Evolutionary conservation across 2,329 filamentous ascomycete genomes (phyloP).

Genomic region (Aspergillus unguis): DNA sequence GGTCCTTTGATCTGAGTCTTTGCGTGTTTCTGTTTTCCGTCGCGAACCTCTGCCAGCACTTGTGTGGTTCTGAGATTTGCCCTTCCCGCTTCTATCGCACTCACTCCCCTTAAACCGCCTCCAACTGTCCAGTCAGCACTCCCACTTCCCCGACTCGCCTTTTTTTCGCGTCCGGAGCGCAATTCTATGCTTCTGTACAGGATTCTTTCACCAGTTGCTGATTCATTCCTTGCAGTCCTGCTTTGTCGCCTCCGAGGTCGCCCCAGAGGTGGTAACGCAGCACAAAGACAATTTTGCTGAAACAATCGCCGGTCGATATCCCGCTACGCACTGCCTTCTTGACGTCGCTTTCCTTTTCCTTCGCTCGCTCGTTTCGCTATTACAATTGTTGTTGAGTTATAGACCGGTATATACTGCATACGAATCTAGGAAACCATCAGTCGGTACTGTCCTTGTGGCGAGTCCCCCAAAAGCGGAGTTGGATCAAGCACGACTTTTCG

Average conservation of each 20-base stretch:
- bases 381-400: conserved; percentile 2
- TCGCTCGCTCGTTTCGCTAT: conserved; percentile 7
- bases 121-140: conserved; percentile 12
- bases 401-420: conserved; percentile 1
- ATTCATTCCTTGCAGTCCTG: conserved; percentile 4
- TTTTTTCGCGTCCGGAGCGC: conserved; percentile 9
- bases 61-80: conserved; percentile 21
- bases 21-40: conserved; percentile 8
- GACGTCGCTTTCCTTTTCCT: conserved; percentile 12
- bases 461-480: conserved; percentile 11
- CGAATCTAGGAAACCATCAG: not conserved
- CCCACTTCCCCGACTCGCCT: conserved; percentile 13
- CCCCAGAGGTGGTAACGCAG: conserved; percentile 13
- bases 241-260: conserved; percentile 8
- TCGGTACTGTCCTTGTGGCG: conserved; percentile 3
- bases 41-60: conserved; percentile 7
- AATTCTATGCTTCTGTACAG: conserved; percentile 6
- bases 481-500: conserved; percentile 6
- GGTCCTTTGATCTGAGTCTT: conserved; percentile 19
- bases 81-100: conserved; percentile 24
- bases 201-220: conserved; percentile 2
- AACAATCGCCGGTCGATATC: conserved; percentile 22
- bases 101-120: conserved; percentile 24
- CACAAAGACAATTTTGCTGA: conserved; percentile 22
- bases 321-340: conserved; percentile 14